Evolutionary conservation across 2,329 filamentous ascomycete genomes (phyloP), one percentile per base, ranked within the genome.

Genomic region (Penicillium crustosum): DNA sequence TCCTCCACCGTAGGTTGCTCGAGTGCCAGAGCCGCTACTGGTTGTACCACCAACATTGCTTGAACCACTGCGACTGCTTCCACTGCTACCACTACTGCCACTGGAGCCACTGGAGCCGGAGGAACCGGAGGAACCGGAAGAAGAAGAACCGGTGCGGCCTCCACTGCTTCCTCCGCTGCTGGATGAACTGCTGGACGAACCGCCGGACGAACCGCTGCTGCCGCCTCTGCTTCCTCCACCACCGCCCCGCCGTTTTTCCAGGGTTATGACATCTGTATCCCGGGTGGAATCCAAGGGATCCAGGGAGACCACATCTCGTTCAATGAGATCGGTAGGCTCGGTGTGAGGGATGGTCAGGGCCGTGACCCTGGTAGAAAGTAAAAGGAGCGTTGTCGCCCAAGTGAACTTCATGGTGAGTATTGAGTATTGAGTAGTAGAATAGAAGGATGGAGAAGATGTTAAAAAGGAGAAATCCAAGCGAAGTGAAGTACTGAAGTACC

Each of bases 201-300:
- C 36, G 21, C 69, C 66, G 31, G 69, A 66, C 3, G 70, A 63
- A 27, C 71, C 36, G 21, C 41, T 56, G 25, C 69, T 67, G 31
- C 71, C 61, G 7, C 67, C 53, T 7, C 77, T 72, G 15, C 77
- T 71, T 23, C 75, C 70, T 29, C 78, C 74, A n/a, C 79, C 76
- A 6, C 79, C 76, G 25, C 81, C 80, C 66, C 79, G 80, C 55
- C 81, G 77, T 65, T 82, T 83, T 55, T 78, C 75, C 29, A 82
- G 63, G 29, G 71, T 68, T 6, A 62, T 42, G 6, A 61, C 43
- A 35, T 70, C 61, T 10, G 58, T 48, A 2, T 61, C 53, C 23
- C 49, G 33, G n/a, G 41, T 53, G 39, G 54, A 49, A 36, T 53
- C 55, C 19, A 41, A 6, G 21, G 50, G n/a, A 13, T 54, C 43